Base-by-base conservation (phyloP, 306 rosid genomes). In the Cucurbita argyrosperma region DNA sequence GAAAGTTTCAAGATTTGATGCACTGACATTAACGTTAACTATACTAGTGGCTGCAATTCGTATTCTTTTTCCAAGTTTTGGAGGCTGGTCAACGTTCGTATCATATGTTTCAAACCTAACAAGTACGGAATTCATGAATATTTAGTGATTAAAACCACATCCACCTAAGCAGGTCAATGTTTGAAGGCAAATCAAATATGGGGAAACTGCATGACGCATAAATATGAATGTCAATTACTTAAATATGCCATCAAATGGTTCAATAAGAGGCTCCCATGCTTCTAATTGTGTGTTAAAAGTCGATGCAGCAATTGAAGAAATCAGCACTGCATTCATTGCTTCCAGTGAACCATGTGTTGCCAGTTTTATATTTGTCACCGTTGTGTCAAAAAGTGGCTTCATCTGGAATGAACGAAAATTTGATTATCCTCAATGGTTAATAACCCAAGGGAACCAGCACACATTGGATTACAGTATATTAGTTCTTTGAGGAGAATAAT, bases 261-360 rank as follows among this genome's bases (percentile, higher is more conserved):
- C 99, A 76, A 94, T 88, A 74, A 94, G 84, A 60, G 99, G 99
- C 73, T 94, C 99, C 99, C 99, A 94, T 18, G 97, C 92, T 87
- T 94, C 97, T 81, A 91, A 84, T 78, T 89, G 92, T 47, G 99
- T 84, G 78, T 94, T 94, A 84, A 94, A 94, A 82, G 97, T 86
- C 59, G 99, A 94, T 43, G 97, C 92, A 80, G 96, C 99, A 82
- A 91, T 91, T 37, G 99, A 89, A 77, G 91, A 90, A 80, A 94
- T 87, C 77, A 94, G 83, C 35, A 94, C 97, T 42, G 96, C 97
- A 84, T 94, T 94, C 92, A 94, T 88, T 42, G 88, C 92, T 76
- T 91, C 89, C 50, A 88, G 79, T 67, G 82, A 92, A 76, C 99
- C 99, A 74, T 91, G 97, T 19, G 99, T 94, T 77, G 96, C 99